These are phyloP conservation scores for Sugiyamaella paludigena DNA, from an alignment of 1,139 yeast species.

Conservation along the genomic window DNA sequence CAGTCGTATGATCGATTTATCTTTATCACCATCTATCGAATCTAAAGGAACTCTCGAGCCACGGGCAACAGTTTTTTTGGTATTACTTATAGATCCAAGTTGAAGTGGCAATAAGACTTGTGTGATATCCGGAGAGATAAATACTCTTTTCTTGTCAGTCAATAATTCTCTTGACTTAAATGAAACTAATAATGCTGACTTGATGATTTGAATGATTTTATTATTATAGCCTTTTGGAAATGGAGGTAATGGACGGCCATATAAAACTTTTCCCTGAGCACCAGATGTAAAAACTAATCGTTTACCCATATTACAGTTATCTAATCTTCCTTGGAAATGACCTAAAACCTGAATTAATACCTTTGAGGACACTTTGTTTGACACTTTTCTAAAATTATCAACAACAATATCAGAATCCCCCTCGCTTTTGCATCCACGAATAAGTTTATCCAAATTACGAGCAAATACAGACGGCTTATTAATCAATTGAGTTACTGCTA, in stretches of 20 bases:
- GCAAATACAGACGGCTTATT: conserved; percentile 13
- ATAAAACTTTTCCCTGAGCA: not conserved
- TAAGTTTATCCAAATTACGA: conserved; percentile 13
- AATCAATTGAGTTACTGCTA: conserved; percentile 4
- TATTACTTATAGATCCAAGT: conserved; percentile 5
- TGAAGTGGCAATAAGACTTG: conserved; percentile 11
- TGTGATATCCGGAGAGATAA: conserved; percentile 5
- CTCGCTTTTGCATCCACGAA: conserved; percentile 9
- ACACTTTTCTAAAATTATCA: conserved; percentile 3
- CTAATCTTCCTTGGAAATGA: conserved; percentile 11
- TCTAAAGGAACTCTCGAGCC: conserved; percentile 15
- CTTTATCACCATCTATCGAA: conserved; percentile 2
- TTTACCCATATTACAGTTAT: not conserved
- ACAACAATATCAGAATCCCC: not conserved
- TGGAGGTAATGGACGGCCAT: conserved; percentile 1
- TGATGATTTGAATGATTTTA: not conserved
- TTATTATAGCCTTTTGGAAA: not conserved
- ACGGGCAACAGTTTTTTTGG: conserved; percentile 9
- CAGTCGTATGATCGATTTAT: conserved; percentile 10
- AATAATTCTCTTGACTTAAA: not conserved
- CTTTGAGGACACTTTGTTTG: conserved; percentile 5
- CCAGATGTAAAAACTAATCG: conserved; percentile 12
- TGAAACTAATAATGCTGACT: not conserved
- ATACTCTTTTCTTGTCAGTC: conserved; percentile 5
- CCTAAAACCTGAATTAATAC: conserved; percentile 14